phyloP scores from a whole-genome alignment of 805 yeast genomes.

The Candida piceae region DNA sequence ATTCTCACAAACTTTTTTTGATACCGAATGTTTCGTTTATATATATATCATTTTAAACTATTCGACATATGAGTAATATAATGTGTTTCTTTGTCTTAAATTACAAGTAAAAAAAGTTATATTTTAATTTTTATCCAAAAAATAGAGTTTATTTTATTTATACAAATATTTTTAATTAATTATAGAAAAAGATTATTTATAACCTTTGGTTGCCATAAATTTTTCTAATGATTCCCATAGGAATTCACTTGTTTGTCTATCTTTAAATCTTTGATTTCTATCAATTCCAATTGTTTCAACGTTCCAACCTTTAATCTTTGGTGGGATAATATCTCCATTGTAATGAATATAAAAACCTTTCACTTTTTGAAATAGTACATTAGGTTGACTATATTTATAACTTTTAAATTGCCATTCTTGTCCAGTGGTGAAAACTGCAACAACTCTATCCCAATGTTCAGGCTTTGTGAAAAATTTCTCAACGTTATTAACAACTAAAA shows the following conservation, averaged over 20 bases:
- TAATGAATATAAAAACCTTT: slow-evolving; percentile 78
- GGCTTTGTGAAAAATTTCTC: slow-evolving; percentile 86
- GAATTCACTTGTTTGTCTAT: slow-evolving; percentile 76
- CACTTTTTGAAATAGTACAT: slow-evolving; percentile 71
- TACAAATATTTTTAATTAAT: no score
- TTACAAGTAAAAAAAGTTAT: no score
- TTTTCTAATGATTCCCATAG: slow-evolving; percentile 84
- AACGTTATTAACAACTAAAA: slow-evolving; percentile 82
- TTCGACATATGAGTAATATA: neutral
- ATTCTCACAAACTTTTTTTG: neutral
- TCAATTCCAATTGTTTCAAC: slow-evolving; percentile 75
- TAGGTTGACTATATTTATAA: slow-evolving; percentile 80
- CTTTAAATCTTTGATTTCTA: slow-evolving; percentile 78
- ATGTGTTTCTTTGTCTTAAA: neutral
- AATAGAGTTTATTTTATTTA: no score
- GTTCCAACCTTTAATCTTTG: slow-evolving; percentile 79
- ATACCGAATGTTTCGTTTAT: slow-evolving; percentile 2
- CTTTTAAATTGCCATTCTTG: slow-evolving; percentile 95
- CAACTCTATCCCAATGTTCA: slow-evolving; percentile 96
- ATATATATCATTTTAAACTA: neutral
- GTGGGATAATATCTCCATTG: slow-evolving; percentile 76
- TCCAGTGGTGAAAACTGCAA: slow-evolving; percentile 94
- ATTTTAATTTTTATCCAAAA: neutral
- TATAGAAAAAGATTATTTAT: slow-evolving; percentile 29
- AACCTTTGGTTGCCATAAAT: slow-evolving; percentile 65